phyloP scores from a whole-genome alignment of 805 yeast genomes.

The Monosporozyma unispora region DNA sequence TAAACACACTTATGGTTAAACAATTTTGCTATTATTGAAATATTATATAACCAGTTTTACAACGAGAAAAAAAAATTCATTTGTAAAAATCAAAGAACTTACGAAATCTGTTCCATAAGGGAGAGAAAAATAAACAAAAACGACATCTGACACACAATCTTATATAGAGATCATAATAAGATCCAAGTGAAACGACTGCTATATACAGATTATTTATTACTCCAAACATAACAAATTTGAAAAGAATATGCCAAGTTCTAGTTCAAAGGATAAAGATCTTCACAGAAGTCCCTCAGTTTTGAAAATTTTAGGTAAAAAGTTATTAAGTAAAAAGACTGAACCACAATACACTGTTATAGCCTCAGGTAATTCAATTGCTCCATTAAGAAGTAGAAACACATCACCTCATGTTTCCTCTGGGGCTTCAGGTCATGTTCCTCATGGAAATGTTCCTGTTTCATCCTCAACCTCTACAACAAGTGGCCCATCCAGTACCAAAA shows the following conservation, averaged over 20 bases:
- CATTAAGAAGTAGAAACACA: conserved; percentile 7
- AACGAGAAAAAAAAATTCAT: too few relatives aligned
- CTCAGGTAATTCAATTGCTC: conserved; percentile 5
- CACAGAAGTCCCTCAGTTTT: conserved; percentile 5
- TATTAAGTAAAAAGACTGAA: conserved; percentile 5
- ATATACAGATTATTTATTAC: not conserved
- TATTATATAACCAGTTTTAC: too few relatives aligned
- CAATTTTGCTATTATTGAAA: too few relatives aligned
- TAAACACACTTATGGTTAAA: too few relatives aligned
- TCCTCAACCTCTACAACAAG: not conserved
- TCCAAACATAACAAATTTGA: not conserved
- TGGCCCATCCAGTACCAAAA: not conserved
- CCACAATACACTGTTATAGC: not conserved
- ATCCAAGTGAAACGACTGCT: not conserved
- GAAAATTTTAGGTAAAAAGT: conserved; percentile 11
- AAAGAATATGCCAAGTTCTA: not conserved
- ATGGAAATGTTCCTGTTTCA: not conserved
- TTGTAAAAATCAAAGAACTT: too few relatives aligned
- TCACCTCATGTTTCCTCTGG: conserved; percentile 1
- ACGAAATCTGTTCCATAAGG: too few relatives aligned
- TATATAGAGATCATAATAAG: not conserved
- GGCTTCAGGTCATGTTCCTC: not conserved
- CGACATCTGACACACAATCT: not conserved
- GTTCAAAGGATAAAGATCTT: not conserved
- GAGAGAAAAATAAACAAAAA: too few relatives aligned